These are phyloP conservation scores for Acacia concinna DNA, from an alignment of 331 rosid species.

Conservation along the genomic window DNA sequence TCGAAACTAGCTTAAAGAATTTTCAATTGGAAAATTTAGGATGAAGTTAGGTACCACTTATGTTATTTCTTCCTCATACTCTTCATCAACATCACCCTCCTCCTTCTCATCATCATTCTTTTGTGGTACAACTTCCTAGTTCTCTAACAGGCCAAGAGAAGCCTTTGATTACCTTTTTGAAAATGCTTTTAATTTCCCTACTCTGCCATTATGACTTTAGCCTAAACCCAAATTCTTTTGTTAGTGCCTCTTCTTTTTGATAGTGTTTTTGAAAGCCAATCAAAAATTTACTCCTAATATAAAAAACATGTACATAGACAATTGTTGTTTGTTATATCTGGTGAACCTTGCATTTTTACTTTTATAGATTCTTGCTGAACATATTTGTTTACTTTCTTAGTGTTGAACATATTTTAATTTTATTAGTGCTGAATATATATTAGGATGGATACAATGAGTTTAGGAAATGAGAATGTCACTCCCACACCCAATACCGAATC, in stretches of 20 bases:
- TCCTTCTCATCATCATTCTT: slow-evolving; percentile 63
- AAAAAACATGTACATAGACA: too few species aligned
- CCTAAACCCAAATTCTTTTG: slow-evolving; percentile 82
- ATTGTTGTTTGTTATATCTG: too few species aligned
- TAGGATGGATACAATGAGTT: too few species aligned
- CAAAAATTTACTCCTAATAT: too few species aligned
- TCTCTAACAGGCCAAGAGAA: slow-evolving; percentile 81
- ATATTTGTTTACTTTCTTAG: too few species aligned
- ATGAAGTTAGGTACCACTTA: slow-evolving; percentile 59
- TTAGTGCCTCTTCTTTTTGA: slow-evolving; percentile 56
- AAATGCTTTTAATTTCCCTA: slow-evolving; percentile 61
- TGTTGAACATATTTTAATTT: too few species aligned
- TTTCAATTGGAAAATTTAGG: neutral
- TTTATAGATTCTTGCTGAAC: too few species aligned
- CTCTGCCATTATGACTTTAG: slow-evolving; percentile 79
- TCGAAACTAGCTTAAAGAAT: slow-evolving; percentile 24
- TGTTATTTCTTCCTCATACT: slow-evolving; percentile 68
- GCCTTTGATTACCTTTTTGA: slow-evolving; percentile 77
- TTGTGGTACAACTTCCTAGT: slow-evolving; percentile 61
- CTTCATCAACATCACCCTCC: slow-evolving; percentile 60
- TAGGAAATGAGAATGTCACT: too few species aligned
- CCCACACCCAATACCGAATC: too few species aligned
- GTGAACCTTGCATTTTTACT: too few species aligned
- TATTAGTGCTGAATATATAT: too few species aligned
- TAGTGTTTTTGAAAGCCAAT: too few species aligned